Base-by-base conservation (phyloP, 768 basidiomycete genomes). In the Termitomyces sp. region DNA sequence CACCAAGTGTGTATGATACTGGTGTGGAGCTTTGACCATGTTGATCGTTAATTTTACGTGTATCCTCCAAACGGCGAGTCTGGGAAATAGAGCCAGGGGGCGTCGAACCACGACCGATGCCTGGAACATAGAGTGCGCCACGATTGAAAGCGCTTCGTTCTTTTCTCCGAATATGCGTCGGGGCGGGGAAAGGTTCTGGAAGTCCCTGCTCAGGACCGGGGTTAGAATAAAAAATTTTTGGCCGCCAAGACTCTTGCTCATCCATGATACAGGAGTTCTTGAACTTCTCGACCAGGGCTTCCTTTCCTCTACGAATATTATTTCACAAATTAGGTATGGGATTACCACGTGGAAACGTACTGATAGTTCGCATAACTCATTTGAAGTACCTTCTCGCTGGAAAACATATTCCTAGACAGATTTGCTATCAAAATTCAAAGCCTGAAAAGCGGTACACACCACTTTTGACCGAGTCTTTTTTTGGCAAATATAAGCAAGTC, bases 361-460 rank as follows among this genome's bases (percentile, higher is more conserved):
- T 94, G 92, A 66, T 91, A 93, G 63, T 92, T 94, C 3, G 93
- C 94, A 67, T 94, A 95, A 63, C 88, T 89, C 87, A 94, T 92
- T 65, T 94, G 88, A 53, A 94, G 72, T 9, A 93, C 86, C 66
- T 95, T 95, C 71, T 94, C 90, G 60, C 90, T 92, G 9, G 89
- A 89, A 68, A 91, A 94, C 85, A 92, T 86, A 67, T 95, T 94
- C 91, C 90, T 92, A 68, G 28, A 8, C 18, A 16, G 24, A 60
- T 24, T 54, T 54, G 33, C 54, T 45, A 50, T 64, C 40, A 58
- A 45, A 51, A 13, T 40, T 18, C 26, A 42, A 58, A 33, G 9
- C 53, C 46, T 40, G 40, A 22, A 24, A 33, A 35, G 26, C 30
- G 28, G n/a, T 18, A 69, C 79, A 62, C 46, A 90, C 92, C 93